phyloP scores from a whole-genome alignment of 2,329 filamentous ascomycete genomes.

The Pleoardoris graminearum region DNA sequence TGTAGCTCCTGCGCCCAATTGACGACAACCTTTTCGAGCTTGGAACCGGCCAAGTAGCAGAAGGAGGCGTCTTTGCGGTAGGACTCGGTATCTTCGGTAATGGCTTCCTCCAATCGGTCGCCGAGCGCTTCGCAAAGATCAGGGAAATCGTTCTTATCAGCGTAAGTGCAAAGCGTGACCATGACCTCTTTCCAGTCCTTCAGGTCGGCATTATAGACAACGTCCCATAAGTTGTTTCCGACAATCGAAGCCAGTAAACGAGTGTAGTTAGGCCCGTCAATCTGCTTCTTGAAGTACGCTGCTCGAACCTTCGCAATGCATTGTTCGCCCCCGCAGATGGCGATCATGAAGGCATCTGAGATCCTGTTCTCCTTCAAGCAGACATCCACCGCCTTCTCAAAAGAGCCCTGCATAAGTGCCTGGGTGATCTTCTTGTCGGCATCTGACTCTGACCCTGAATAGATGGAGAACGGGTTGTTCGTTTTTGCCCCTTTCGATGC shows the following conservation, averaged over 20 bases:
- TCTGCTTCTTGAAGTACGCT: constrained; percentile 83
- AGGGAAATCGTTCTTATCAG: constrained; percentile 85
- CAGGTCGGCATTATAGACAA: constrained; percentile 94
- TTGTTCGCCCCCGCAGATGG: constrained; percentile 91
- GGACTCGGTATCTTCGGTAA: constrained; percentile 54
- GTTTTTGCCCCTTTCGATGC: constrained; percentile 91
- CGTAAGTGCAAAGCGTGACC: constrained; percentile 94
- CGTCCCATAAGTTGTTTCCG: constrained; percentile 95
- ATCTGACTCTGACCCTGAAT: constrained; percentile 78
- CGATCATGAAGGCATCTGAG: constrained; percentile 96
- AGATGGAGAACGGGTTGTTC: constrained; percentile 90
- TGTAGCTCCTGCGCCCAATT: constrained; percentile 93
- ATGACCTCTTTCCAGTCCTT: constrained; percentile 96
- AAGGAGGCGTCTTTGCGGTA: constrained; percentile 87
- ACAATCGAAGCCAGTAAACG: constrained; percentile 89
- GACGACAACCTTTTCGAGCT: constrained; percentile 92
- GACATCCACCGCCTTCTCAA: constrained; percentile 84
- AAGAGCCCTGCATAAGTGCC: constrained; percentile 86
- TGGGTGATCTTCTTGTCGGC: constrained; percentile 86
- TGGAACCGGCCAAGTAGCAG: constrained; percentile 94
- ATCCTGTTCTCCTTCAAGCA: constrained; percentile 87
- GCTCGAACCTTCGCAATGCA: constrained; percentile 93
- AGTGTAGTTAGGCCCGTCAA: constrained; percentile 85
- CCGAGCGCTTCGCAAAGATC: constrained; percentile 94
- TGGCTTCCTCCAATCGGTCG: constrained; percentile 79